Evolutionary conservation across 2,329 filamentous ascomycete genomes (phyloP).

Genomic region (Tolypocladium inflatum): DNA sequence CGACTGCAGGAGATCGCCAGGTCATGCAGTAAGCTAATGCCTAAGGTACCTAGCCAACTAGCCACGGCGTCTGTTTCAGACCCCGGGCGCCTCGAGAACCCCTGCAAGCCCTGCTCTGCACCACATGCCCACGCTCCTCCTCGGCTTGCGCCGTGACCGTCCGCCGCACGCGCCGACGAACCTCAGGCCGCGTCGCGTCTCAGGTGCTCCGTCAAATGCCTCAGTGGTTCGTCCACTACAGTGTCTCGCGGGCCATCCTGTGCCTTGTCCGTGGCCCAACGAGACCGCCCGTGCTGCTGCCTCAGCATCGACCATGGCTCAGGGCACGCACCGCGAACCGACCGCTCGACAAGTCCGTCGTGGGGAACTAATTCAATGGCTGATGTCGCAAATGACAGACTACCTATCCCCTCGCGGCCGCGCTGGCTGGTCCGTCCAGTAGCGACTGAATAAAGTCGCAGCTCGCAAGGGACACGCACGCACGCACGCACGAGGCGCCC

Average conservation of each 20-base stretch:
- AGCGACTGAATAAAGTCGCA: not conserved
- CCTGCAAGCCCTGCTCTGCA: not conserved
- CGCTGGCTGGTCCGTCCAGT: not conserved
- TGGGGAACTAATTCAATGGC: too few relatives aligned
- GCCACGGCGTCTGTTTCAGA: conserved; percentile 9
- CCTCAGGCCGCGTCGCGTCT: not conserved
- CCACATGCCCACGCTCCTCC: not conserved
- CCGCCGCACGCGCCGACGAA: not conserved
- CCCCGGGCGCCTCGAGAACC: conserved; percentile 1
- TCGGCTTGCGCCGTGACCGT: not conserved
- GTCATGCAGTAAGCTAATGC: not conserved
- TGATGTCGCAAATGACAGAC: not conserved
- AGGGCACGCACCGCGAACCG: not conserved
- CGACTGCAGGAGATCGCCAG: not conserved
- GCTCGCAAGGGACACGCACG: not conserved
- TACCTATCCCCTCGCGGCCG: not conserved
- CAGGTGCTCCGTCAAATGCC: not conserved
- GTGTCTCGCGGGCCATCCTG: not conserved
- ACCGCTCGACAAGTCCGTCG: not conserved
- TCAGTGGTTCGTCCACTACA: not conserved
- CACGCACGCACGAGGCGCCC: too few relatives aligned
- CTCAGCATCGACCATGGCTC: not conserved
- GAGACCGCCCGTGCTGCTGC: not conserved
- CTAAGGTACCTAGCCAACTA: too few relatives aligned
- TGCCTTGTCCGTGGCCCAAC: not conserved